Evolutionary conservation across 2,329 filamentous ascomycete species (phyloP).

Genomic region (Fusarium pseudoanthophilum): DNA sequence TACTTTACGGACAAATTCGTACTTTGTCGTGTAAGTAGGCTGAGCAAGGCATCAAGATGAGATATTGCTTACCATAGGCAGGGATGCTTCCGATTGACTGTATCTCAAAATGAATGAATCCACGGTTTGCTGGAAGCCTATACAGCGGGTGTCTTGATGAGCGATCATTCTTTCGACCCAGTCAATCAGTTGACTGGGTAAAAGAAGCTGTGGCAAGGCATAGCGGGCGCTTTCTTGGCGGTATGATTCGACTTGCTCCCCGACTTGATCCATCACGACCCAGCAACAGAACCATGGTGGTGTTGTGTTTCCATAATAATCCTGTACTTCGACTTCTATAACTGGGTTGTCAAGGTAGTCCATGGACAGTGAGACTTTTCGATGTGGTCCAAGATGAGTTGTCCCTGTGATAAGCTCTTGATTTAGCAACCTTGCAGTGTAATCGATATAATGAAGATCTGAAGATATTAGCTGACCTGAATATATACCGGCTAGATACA

Average conservation of each 20-base stretch:
- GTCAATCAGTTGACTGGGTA: slow-evolving; percentile 33
- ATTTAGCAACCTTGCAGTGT: slow-evolving; percentile 42
- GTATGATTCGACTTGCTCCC: slow-evolving; percentile 42
- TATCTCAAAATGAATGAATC: slow-evolving; percentile 45
- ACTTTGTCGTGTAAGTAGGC: slow-evolving; percentile 22
- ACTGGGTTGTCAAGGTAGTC: slow-evolving; percentile 43
- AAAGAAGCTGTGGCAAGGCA: slow-evolving; percentile 41
- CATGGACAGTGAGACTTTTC: slow-evolving; percentile 42
- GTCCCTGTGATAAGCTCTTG: slow-evolving; percentile 45
- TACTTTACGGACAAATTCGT: slow-evolving; percentile 41
- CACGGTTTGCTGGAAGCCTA: slow-evolving; percentile 45
- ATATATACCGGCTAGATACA: background rate
- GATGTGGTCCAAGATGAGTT: slow-evolving; percentile 43
- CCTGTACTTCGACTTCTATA: slow-evolving; percentile 41
- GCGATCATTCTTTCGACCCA: slow-evolving; percentile 43
- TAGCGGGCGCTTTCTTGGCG: slow-evolving; percentile 43
- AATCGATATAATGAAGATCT: slow-evolving; percentile 47
- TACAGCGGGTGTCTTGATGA: slow-evolving; percentile 39
- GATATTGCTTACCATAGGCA: slow-evolving; percentile 40
- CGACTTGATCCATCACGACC: slow-evolving; percentile 45
- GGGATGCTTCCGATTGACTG: slow-evolving; percentile 31
- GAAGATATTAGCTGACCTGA: background rate
- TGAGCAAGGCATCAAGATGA: background rate
- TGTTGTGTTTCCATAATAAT: slow-evolving; percentile 39
- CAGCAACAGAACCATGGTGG: slow-evolving; percentile 45